These are phyloP conservation scores for Pholiota microspora DNA, from an alignment of 768 basidiomycete genomes.

Conservation along the genomic window DNA sequence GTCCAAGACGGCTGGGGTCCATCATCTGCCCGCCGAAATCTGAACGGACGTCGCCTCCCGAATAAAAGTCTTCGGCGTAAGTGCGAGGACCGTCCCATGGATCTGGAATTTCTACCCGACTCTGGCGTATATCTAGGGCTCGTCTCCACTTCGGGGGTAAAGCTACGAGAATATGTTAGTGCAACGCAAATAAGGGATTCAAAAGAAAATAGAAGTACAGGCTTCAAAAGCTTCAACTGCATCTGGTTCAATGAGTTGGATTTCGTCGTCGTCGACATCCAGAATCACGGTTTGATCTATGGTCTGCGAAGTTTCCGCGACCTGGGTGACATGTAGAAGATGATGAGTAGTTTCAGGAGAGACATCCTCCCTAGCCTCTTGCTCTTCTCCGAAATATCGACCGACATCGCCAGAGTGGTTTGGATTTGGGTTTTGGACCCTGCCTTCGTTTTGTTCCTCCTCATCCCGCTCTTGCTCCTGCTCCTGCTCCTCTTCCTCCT, in stretches of 20 bases:
- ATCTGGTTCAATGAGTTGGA: not conserved
- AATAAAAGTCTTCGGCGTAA: constrained; percentile 36
- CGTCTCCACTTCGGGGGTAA: constrained; percentile 18
- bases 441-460: constrained; percentile 9
- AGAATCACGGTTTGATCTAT: constrained; percentile 2
- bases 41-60: constrained; percentile 23
- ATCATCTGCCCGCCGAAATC: not conserved
- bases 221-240: too few relatives aligned
- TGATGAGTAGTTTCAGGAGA: not conserved
- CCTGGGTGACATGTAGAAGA: too few relatives aligned
- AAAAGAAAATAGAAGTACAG: too few relatives aligned
- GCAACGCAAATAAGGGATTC: not conserved
- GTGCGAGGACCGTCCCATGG: constrained; percentile 32
- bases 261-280: constrained; percentile 3
- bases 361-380: not conserved
- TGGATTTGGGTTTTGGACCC: too few relatives aligned
- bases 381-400: constrained; percentile 15
- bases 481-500: constrained; percentile 10
- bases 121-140: not conserved
- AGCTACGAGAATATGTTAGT: constrained; percentile 16
- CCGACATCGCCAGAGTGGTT: too few relatives aligned
- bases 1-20: constrained; percentile 13
- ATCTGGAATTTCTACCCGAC: constrained; percentile 29
- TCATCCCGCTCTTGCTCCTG: constrained; percentile 2
- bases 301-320: too few relatives aligned